Conservation (phyloP, 225 moss, liverwort and hornwort species). For the Polytrichum formosum region DNA sequence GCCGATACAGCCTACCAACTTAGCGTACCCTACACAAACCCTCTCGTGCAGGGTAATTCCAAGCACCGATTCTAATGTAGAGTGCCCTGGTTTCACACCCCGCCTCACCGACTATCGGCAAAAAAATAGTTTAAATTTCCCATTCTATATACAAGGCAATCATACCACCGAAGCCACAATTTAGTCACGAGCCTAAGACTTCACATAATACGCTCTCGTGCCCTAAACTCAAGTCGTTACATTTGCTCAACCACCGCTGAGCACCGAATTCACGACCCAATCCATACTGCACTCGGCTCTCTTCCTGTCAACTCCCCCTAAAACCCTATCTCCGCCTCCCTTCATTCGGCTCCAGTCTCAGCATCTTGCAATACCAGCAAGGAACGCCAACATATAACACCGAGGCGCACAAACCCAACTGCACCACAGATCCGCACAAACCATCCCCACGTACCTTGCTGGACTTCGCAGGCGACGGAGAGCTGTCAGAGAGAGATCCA, state of each 20-base stretch:
- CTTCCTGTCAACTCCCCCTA: background rate
- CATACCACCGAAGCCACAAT: too few relatives aligned
- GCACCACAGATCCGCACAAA: conserved; percentile 13
- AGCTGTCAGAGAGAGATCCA: conserved; percentile 71
- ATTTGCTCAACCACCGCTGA: background rate
- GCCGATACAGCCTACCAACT: background rate
- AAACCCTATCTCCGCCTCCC: background rate
- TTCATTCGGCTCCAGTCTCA: too few relatives aligned
- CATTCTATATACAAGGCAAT: too few relatives aligned
- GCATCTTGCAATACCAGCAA: background rate
- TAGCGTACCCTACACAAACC: background rate
- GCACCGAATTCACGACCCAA: background rate
- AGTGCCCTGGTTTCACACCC: background rate
- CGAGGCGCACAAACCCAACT: background rate
- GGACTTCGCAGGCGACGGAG: conserved; percentile 66
- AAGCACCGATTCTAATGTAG: too few relatives aligned
- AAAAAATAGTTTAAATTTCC: background rate
- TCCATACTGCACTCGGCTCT: background rate
- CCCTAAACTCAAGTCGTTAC: background rate
- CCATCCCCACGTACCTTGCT: conserved; percentile 51
- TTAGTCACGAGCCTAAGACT: background rate
- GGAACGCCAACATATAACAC: background rate
- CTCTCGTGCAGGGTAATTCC: too few relatives aligned
- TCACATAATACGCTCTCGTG: background rate
- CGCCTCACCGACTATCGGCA: background rate